Evolutionary conservation across 2,329 filamentous ascomycete species (phyloP).

Genomic region (Colletotrichum gigasporum): DNA sequence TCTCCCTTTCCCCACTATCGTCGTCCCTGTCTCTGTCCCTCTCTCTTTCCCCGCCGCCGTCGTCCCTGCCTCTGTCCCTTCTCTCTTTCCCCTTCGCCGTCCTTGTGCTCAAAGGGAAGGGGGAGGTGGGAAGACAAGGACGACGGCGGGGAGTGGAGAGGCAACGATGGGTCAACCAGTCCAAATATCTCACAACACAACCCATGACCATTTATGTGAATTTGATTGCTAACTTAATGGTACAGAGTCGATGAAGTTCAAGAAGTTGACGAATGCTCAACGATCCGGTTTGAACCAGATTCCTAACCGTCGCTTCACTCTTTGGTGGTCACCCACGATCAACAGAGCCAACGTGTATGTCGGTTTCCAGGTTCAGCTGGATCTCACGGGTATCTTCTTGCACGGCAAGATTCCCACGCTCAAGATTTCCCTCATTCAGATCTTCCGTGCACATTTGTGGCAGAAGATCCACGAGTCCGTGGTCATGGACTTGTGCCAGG

Average conservation of each 20-base stretch:
- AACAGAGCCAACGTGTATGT: conserved; percentile 98
- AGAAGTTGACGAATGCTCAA: conserved; percentile 97
- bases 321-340: conserved; percentile 97
- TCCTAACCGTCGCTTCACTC: conserved; percentile 95
- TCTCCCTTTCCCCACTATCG: too few relatives aligned
- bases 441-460: conserved; percentile 99
- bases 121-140: too few relatives aligned
- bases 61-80: too few relatives aligned
- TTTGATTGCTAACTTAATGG: background rate
- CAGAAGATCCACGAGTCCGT: conserved; percentile 99
- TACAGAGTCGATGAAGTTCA: conserved; percentile 86
- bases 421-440: conserved; percentile 98
- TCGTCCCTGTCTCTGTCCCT: too few relatives aligned
- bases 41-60: too few relatives aligned
- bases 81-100: too few relatives aligned
- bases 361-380: conserved; percentile 98
- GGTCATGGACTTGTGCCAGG: conserved; percentile 98
- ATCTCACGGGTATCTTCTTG: conserved; percentile 97
- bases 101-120: too few relatives aligned
- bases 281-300: conserved; percentile 98
- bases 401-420: conserved; percentile 98
- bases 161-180: too few relatives aligned
- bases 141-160: too few relatives aligned
- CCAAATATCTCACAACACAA: too few relatives aligned
- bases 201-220: too few relatives aligned